Conservation (phyloP, 371 early-diverging fungal species). For the Mortierella polycephala region DNA sequence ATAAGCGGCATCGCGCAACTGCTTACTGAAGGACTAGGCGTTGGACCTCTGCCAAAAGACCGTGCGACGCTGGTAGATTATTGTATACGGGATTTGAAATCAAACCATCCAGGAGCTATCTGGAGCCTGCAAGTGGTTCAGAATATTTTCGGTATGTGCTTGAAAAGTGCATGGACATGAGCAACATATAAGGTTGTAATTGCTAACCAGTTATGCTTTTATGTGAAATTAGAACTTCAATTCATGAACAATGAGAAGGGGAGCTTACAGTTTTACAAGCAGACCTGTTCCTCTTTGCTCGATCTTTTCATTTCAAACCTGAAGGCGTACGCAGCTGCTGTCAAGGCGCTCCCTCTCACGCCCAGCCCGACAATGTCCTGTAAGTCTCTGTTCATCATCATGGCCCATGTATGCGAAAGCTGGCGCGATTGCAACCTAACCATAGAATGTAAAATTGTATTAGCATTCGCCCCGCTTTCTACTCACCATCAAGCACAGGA, state of each 20-base stretch:
- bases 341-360: constrained; percentile 31
- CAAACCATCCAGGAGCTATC: constrained; percentile 56
- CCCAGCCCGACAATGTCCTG: constrained; percentile 35
- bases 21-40: constrained; percentile 48
- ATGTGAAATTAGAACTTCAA: constrained; percentile 17
- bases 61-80: constrained; percentile 29
- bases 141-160: constrained; percentile 41
- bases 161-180: neutral
- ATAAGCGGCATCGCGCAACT: constrained; percentile 34
- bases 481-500: constrained; percentile 22
- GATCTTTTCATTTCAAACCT: constrained; percentile 37
- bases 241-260: constrained; percentile 16
- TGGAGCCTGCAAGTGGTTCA: constrained; percentile 56
- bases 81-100: constrained; percentile 49
- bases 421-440: no score
- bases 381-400: constrained; percentile 5
- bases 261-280: constrained; percentile 17
- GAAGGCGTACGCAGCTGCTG: constrained; percentile 21
- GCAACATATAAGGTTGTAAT: neutral
- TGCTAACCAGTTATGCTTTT: neutral
- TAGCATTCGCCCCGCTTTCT: constrained; percentile 35
- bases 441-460: neutral
- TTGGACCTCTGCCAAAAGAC: constrained; percentile 45
- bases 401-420: no score
- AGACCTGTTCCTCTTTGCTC: constrained; percentile 22